A percentile compares a stretch with the other conserved stretches of the same genome.
Conservation (phyloP, 352 stramenopile species). For the Globisporangium radiosum region DNA sequence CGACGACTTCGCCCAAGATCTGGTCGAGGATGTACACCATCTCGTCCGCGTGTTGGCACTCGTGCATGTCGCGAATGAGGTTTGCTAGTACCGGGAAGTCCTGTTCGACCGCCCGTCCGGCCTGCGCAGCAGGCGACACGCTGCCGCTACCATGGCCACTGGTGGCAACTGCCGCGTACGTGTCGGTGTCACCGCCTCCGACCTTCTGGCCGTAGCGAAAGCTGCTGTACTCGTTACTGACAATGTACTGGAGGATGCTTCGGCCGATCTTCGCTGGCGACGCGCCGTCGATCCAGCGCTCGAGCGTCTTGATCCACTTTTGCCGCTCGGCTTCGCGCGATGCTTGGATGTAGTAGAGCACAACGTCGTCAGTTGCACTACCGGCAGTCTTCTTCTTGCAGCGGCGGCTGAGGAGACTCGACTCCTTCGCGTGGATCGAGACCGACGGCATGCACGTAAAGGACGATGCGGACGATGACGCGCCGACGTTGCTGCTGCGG, state of each 20-base stretch:
- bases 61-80: slow-evolving; percentile 70
- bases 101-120: slow-evolving; percentile 54
- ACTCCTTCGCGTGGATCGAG: slow-evolving; percentile 43
- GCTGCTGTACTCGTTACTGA: slow-evolving; percentile 67
- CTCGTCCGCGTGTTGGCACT: slow-evolving; percentile 63
- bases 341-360: slow-evolving; percentile 70
- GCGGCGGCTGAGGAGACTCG: slow-evolving; percentile 18
- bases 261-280: slow-evolving; percentile 44
- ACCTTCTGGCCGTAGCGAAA: slow-evolving; percentile 61
- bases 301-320: slow-evolving; percentile 63
- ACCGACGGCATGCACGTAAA: slow-evolving; percentile 31
- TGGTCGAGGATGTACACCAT: slow-evolving; percentile 85
- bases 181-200: slow-evolving; percentile 8
- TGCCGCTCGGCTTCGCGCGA: slow-evolving; percentile 51
- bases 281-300: slow-evolving; percentile 68
- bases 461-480: neutral
- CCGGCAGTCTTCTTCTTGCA: no score
- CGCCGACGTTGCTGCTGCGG: slow-evolving; percentile 14
- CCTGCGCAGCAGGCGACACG: slow-evolving; percentile 41
- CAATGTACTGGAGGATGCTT: slow-evolving; percentile 64
- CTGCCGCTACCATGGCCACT: slow-evolving; percentile 3
- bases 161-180: slow-evolving; percentile 6
- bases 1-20: slow-evolving; percentile 66
- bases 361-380: slow-evolving; percentile 26
- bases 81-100: slow-evolving; percentile 70